Evolutionary conservation across 805 yeast species (phyloP).

Genomic region (Saturnispora halmiae): DNA sequence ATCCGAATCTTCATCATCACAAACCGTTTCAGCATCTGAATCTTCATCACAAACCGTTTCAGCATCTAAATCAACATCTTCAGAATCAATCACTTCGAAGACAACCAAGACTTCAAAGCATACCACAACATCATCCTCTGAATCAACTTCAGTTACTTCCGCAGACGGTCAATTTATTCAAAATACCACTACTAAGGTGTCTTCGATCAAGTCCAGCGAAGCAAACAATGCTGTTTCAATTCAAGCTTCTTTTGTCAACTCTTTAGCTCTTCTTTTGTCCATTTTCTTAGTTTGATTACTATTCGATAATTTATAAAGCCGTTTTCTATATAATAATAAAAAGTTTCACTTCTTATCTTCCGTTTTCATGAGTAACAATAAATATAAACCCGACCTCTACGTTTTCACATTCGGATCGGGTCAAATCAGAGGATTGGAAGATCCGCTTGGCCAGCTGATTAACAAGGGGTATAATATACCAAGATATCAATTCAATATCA

Average conservation of each 20-base stretch:
- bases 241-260: not conserved
- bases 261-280: constrained; percentile 1
- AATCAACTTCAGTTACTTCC: constrained; percentile 1
- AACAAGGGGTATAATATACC: constrained; percentile 46
- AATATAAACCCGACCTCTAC: constrained; percentile 3
- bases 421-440: constrained; percentile 14
- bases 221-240: not conserved
- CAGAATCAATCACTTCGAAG: too few relatives aligned
- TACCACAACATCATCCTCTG: not conserved
- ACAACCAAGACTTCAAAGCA: constrained; percentile 3
- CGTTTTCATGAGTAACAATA: too few relatives aligned
- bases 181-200: not conserved
- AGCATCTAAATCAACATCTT: constrained; percentile 2
- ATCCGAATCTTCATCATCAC: constrained; percentile 1
- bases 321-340: too few relatives aligned
- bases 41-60: constrained; percentile 6
- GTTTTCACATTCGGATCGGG: constrained; percentile 8
- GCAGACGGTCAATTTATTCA: constrained; percentile 4
- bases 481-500: constrained; percentile 34
- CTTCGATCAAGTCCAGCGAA: not conserved
- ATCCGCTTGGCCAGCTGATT: constrained; percentile 26
- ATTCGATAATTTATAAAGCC: too few relatives aligned
- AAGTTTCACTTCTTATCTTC: too few relatives aligned
- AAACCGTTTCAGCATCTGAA: constrained; percentile 4
- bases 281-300: constrained; percentile 5